These are phyloP conservation scores for Fusarium anguioides DNA, from an alignment of 2,329 filamentous ascomycete genomes.

Conservation along the genomic window DNA sequence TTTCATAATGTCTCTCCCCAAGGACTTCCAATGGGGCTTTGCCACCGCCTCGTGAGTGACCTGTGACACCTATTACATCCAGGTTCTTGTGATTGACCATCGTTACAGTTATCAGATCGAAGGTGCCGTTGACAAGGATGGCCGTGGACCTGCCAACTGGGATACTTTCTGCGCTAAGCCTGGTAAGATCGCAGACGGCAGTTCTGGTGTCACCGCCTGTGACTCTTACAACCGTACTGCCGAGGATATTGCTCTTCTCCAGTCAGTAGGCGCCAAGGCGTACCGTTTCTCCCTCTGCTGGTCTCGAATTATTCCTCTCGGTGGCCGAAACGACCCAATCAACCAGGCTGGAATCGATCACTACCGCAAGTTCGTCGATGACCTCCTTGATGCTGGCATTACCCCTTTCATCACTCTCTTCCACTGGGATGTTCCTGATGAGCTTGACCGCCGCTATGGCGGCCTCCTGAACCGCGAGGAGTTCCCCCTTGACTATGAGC, in stretches of 20 bases:
- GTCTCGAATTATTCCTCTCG: conserved; percentile 87
- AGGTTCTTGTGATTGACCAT: conserved; percentile 29
- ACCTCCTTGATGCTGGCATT: conserved; percentile 80
- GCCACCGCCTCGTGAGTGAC: conserved; percentile 76
- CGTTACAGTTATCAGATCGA: conserved; percentile 85
- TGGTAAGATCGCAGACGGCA: conserved; percentile 84
- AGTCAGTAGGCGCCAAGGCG: conserved; percentile 75
- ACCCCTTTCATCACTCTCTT: conserved; percentile 84
- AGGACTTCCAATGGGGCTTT: conserved; percentile 83
- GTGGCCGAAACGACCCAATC: conserved; percentile 82
- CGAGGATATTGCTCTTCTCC: conserved; percentile 82
- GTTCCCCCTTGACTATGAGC: conserved; percentile 83
- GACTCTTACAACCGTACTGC: conserved; percentile 85
- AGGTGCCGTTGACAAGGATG: conserved; percentile 78
- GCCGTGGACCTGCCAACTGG: conserved; percentile 87
- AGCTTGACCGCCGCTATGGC: conserved; percentile 81
- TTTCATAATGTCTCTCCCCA: conserved; percentile 60
- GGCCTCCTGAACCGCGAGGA: conserved; percentile 84
- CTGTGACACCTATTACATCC: conserved; percentile 9
- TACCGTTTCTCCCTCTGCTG: conserved; percentile 90
- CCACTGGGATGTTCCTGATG: conserved; percentile 89
- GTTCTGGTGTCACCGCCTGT: conserved; percentile 80
- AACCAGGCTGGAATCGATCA: conserved; percentile 82
- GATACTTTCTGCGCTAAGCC: conserved; percentile 86
- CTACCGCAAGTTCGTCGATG: conserved; percentile 83